These are phyloP conservation scores for Pouteria campechiana DNA, from an alignment of 179 eudicot genomes.

Conservation along the genomic window DNA sequence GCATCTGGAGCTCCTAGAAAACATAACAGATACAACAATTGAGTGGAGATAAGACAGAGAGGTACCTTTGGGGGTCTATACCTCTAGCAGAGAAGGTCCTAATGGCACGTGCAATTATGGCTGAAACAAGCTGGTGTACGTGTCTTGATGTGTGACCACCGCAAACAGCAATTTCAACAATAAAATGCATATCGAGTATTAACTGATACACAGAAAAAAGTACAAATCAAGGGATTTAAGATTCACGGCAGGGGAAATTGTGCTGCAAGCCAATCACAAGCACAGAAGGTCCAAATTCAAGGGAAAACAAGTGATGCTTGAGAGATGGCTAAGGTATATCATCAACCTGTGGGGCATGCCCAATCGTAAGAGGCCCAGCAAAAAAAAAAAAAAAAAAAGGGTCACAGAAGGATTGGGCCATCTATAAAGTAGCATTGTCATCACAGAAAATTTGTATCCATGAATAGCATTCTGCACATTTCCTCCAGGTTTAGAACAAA, in stretches of 20 bases:
- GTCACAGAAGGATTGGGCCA: no score
- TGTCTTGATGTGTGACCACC: conserved; percentile 78
- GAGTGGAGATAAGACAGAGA: background rate
- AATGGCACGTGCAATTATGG: conserved; percentile 77
- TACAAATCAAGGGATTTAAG: background rate
- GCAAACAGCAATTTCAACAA: conserved; percentile 90
- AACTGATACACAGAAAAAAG: conserved; percentile 31
- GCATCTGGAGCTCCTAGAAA: no score
- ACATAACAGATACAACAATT: background rate
- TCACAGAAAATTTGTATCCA: no score
- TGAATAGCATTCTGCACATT: no score
- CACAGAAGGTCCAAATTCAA: background rate
- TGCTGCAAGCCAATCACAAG: no score
- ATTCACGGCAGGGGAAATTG: no score
- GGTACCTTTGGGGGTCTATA: conserved; percentile 82
- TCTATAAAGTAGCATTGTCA: no score
- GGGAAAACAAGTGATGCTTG: background rate
- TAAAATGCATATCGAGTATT: conserved; percentile 96
- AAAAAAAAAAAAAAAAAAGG: no score
- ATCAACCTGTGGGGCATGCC: background rate
- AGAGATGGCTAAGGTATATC: background rate
- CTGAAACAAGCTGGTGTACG: conserved; percentile 67
- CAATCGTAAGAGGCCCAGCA: no score
- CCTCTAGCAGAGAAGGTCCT: conserved; percentile 77
- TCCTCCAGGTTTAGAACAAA: background rate